Base-by-base conservation (phyloP, 78 protist genomes). In the Salpingoeca rosetta region DNA sequence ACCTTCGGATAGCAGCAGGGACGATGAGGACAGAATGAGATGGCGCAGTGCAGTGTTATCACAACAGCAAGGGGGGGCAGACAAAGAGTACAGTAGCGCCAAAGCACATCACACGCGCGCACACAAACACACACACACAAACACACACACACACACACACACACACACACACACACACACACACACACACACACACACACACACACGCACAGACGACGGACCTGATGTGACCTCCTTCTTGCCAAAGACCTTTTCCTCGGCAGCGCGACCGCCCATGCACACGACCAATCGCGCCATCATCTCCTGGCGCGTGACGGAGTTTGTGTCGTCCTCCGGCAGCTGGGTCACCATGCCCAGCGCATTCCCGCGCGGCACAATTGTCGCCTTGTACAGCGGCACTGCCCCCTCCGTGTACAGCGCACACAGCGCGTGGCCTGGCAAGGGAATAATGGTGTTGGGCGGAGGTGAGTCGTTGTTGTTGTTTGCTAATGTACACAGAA, bases 361-460 rank as follows among this genome's bases (percentile, higher is more conserved):
- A 35, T 85, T 89, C 38, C 95, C 94, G 35, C 96, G 89, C 39
- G 97, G 96, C 85, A 94, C 65, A 40, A 97, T 92, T 38, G 99
- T 96, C 7, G 97, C 98, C 85, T 97, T 96, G 93, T 95, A 95
- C 37, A 96, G 85, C 36, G 93, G 97, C 35, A 81, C 84, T 0
- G 96, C 88, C 25, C 92, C 93, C 39, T 80, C 84, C 3, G 94
- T 90, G 76, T 74, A 41, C 38, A 92, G 42, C 0, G 97, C 97
- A 43, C 94, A 94, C n/a, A 97, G 82, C 2, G 99, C 98, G 85
- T 97, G 99, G 38, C 98, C n/a, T n/a, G n/a, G n/a, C n/a, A n/a
- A n/a, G n/a, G n/a, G n/a, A n/a, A n/a, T n/a, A n/a, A n/a, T n/a
- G n/a, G n/a, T n/a, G n/a, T n/a, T n/a, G n/a, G n/a, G n/a, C n/a